These are phyloP conservation scores for Bidens hawaiensis DNA, from an alignment of 140 eudicot species.

Conservation along the genomic window DNA sequence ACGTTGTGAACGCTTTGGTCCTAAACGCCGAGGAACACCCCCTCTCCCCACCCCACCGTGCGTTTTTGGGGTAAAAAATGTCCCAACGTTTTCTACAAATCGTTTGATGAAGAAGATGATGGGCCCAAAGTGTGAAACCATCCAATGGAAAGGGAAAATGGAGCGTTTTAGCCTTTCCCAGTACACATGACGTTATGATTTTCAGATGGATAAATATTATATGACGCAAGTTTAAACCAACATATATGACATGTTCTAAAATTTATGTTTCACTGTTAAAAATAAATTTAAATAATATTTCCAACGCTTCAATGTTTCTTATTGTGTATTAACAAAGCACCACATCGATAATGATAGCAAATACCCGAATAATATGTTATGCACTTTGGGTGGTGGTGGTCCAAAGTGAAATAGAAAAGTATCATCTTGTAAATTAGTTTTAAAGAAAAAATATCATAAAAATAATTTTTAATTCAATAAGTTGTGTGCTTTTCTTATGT, in stretches of 20 bases:
- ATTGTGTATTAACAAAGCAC: conserved; percentile 2
- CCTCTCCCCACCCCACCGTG: too few species aligned
- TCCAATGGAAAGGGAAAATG: too few species aligned
- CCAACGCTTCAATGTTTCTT: not conserved
- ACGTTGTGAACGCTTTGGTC: too few species aligned
- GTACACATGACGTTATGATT: too few species aligned
- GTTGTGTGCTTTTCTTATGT: not conserved
- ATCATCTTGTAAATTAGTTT: not conserved
- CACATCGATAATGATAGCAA: not conserved
- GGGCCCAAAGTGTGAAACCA: too few species aligned
- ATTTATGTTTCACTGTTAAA: not conserved
- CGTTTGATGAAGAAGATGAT: too few species aligned
- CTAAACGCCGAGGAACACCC: too few species aligned
- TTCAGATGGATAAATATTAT: too few species aligned
- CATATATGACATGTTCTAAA: not conserved
- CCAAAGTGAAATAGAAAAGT: conserved; percentile 9
- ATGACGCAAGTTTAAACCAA: too few species aligned
- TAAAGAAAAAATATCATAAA: not conserved
- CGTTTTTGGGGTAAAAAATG: too few species aligned
- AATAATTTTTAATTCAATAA: not conserved
- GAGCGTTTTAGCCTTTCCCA: too few species aligned
- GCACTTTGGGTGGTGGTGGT: conserved; percentile 20
- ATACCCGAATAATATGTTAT: conserved; percentile 11
- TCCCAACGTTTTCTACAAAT: too few species aligned
- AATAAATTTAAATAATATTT: not conserved